Conservation (phyloP, 345 rosid genomes). For the Excoecaria cochinchinensis region DNA sequence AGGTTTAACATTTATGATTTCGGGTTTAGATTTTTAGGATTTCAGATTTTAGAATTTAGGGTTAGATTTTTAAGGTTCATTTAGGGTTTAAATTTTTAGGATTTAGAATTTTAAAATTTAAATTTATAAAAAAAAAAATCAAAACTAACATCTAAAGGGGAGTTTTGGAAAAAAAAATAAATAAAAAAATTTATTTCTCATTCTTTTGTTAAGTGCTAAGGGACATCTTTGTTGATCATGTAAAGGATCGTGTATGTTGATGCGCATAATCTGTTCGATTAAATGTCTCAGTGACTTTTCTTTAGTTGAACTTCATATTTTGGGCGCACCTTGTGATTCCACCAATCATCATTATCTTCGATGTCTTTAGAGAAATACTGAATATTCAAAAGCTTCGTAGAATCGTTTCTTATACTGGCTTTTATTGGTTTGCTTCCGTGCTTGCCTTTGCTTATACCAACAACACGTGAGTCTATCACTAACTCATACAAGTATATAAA, state of each 20-base stretch:
- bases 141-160: too few species aligned
- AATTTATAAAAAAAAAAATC: too few species aligned
- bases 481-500: not conserved
- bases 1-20: too few species aligned
- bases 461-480: slow-evolving; percentile 63
- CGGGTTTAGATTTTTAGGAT: too few species aligned
- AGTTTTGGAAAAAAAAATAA: too few species aligned
- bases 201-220: too few species aligned
- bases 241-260: not conserved
- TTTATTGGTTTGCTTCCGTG: slow-evolving; percentile 60
- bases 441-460: slow-evolving; percentile 65
- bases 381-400: slow-evolving; percentile 87
- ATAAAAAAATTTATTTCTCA: too few species aligned
- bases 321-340: not conserved
- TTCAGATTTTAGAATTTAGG: too few species aligned
- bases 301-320: not conserved
- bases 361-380: slow-evolving; percentile 49
- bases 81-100: too few species aligned
- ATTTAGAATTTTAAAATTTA: too few species aligned
- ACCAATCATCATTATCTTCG: slow-evolving; percentile 35
- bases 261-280: slow-evolving; percentile 11
- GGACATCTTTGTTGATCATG: too few species aligned
- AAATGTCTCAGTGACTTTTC: slow-evolving; percentile 2
- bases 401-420: slow-evolving; percentile 64
- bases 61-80: too few species aligned